These are phyloP conservation scores for Flaveria floridana DNA, from an alignment of 140 eudicot genomes.

Conservation along the genomic window DNA sequence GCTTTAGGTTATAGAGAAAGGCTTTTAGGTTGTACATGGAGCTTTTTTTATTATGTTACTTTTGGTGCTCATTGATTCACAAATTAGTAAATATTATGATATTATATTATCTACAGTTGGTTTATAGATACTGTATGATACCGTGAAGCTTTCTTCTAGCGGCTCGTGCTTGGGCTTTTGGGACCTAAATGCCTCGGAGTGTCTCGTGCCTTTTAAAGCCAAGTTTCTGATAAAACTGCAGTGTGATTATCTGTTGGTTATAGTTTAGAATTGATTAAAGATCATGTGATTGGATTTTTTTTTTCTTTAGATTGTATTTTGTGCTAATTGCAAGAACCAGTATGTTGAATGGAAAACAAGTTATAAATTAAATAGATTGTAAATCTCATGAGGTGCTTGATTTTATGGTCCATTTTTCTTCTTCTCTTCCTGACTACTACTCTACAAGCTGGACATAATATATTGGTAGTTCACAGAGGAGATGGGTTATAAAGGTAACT, in stretches of 20 bases:
- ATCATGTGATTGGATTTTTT: neutral
- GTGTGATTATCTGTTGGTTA: neutral
- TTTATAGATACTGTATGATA: neutral
- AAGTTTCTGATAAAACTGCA: neutral
- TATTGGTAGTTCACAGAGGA: slow-evolving; percentile 35
- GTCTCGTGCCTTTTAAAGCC: neutral
- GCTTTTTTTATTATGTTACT: neutral
- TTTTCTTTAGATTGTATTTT: slow-evolving; percentile 8
- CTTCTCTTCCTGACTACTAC: slow-evolving; percentile 12
- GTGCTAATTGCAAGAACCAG: slow-evolving; percentile 22
- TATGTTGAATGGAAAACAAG: neutral
- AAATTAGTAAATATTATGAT: neutral
- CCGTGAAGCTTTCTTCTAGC: neutral
- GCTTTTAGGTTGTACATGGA: neutral
- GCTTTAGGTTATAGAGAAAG: neutral
- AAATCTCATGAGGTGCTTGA: slow-evolving; percentile 1
- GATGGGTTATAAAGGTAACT: slow-evolving; percentile 47
- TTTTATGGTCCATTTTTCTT: slow-evolving; percentile 16
- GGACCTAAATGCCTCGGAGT: neutral
- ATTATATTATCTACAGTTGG: neutral
- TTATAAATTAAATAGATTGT: neutral
- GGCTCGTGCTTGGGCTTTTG: neutral
- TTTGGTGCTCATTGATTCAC: neutral
- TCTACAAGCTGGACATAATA: slow-evolving; percentile 25
- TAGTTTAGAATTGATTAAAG: slow-evolving; percentile 1